A percentile compares a stretch with the other conserved stretches of the same genome.
Evolutionary conservation across 768 basidiomycete genomes (phyloP).

Genomic region (Filobasidium floriforme): DNA sequence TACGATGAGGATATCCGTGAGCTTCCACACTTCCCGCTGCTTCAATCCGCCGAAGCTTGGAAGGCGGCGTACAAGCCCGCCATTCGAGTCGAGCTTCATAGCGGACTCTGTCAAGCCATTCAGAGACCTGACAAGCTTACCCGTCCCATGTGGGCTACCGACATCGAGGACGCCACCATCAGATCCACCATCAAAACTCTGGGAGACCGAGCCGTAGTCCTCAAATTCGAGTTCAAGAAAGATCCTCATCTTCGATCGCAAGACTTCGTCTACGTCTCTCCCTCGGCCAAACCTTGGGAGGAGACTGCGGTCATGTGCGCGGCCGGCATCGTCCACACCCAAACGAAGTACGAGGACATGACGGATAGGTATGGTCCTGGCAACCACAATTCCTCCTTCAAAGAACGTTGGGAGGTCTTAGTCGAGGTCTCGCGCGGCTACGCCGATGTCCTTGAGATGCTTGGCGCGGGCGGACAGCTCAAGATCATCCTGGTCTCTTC

Average conservation of each 20-base stretch:
- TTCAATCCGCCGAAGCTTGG: not conserved
- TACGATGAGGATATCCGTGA: not conserved
- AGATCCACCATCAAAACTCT: not conserved
- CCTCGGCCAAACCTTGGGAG: not conserved
- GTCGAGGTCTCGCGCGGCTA: not conserved
- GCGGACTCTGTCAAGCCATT: not conserved
- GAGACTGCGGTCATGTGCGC: not conserved
- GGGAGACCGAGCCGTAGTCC: not conserved
- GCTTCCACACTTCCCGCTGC: not conserved
- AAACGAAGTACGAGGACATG: not conserved
- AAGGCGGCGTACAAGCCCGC: not conserved
- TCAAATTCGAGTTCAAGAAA: not conserved
- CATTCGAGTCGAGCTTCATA: not conserved
- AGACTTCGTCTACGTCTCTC: slow-evolving; percentile 2
- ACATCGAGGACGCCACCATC: not conserved
- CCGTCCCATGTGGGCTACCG: not conserved
- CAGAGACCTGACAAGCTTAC: not conserved
- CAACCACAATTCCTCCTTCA: too few species aligned
- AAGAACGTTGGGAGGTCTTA: not conserved
- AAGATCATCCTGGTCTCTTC: not conserved
- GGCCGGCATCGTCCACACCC: not conserved
- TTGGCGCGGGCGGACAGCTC: not conserved
- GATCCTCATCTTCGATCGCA: not conserved
- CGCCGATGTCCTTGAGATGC: not conserved
- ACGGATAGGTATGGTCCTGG: too few species aligned